Percentiles rank a stretch among this genome's conserved stretches.
These are phyloP conservation scores for Sclerotinia glacialis DNA, from an alignment of 2,329 filamentous ascomycete species.

Conservation along the genomic window DNA sequence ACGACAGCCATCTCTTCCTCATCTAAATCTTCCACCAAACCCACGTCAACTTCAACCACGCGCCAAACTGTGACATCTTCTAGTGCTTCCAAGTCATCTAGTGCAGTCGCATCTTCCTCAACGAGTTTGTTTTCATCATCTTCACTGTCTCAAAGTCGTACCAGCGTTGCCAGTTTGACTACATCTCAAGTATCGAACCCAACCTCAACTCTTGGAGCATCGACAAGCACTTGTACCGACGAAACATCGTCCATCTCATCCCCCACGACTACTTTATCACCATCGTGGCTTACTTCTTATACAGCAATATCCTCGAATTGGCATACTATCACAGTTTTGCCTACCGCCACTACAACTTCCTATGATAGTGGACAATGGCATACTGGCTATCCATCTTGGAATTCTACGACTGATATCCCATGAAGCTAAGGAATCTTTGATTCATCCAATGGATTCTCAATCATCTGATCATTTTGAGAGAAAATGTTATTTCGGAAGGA, in stretches of 20 bases:
- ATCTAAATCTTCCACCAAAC: not conserved
- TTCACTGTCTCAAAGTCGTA: not conserved
- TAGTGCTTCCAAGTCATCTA: not conserved
- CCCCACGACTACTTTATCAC: not conserved
- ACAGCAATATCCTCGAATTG: conserved; percentile 14
- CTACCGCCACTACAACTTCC: conserved; percentile 22
- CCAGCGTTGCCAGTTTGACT: not conserved
- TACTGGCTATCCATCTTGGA: conserved; percentile 37
- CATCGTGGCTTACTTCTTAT: conserved; percentile 17
- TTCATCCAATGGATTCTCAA: not conserved
- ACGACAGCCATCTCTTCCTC: conserved; percentile 1
- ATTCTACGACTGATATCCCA: conserved; percentile 22
- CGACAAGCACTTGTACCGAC: conserved; percentile 2
- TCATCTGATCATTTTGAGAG: not conserved
- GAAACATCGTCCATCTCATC: conserved; percentile 16
- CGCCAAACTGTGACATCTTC: not conserved
- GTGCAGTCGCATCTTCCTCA: not conserved
- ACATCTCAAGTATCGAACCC: not conserved
- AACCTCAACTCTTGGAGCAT: not conserved
- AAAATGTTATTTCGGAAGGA: not conserved
- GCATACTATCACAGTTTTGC: conserved; percentile 13
- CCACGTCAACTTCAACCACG: conserved; percentile 6
- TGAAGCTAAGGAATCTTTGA: not conserved
- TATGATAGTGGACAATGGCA: conserved; percentile 39
- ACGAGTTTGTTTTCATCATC: not conserved